Percentiles rank a stretch among this genome's conserved stretches.
These are phyloP conservation scores for Candida silvatica DNA, from an alignment of 805 yeast species.

Conservation along the genomic window DNA sequence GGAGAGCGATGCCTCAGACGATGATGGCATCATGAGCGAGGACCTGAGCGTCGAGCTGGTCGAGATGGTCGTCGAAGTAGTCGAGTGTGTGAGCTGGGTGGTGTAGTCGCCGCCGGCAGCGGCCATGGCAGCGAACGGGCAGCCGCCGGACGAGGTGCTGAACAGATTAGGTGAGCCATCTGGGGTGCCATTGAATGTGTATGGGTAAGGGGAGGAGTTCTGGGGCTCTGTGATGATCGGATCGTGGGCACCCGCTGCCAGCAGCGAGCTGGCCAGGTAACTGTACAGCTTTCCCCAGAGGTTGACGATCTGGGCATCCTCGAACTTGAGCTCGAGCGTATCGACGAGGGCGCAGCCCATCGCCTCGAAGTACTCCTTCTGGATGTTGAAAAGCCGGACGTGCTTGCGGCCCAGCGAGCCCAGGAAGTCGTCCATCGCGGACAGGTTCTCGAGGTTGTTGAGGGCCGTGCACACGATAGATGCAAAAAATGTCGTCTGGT, in stretches of 20 bases:
- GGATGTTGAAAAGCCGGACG: slow-evolving; percentile 55
- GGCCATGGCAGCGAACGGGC: no score
- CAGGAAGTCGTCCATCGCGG: slow-evolving; percentile 43
- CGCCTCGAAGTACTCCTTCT: slow-evolving; percentile 47
- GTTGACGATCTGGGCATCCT: slow-evolving; percentile 9
- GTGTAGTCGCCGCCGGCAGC: no score
- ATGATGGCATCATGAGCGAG: no score
- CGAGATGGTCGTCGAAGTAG: no score
- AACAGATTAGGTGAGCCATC: no score
- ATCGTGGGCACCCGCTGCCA: background rate
- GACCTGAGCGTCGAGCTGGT: no score
- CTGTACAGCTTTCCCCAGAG: slow-evolving; percentile 23
- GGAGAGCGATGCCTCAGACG: no score
- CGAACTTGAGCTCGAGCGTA: slow-evolving; percentile 48
- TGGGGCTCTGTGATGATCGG: background rate
- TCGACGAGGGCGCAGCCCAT: slow-evolving; percentile 58
- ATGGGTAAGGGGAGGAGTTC: background rate
- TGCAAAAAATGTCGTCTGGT: slow-evolving; percentile 65
- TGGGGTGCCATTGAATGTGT: no score
- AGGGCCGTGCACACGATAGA: slow-evolving; percentile 59
- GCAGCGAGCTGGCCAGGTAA: no score
- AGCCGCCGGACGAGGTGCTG: no score
- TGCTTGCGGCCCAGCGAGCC: slow-evolving; percentile 58
- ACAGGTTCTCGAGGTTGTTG: slow-evolving; percentile 45
- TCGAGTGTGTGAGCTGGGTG: no score